phyloP scores from a whole-genome alignment of 2,329 filamentous ascomycete genomes.

The Neoarthrinium moseri region DNA sequence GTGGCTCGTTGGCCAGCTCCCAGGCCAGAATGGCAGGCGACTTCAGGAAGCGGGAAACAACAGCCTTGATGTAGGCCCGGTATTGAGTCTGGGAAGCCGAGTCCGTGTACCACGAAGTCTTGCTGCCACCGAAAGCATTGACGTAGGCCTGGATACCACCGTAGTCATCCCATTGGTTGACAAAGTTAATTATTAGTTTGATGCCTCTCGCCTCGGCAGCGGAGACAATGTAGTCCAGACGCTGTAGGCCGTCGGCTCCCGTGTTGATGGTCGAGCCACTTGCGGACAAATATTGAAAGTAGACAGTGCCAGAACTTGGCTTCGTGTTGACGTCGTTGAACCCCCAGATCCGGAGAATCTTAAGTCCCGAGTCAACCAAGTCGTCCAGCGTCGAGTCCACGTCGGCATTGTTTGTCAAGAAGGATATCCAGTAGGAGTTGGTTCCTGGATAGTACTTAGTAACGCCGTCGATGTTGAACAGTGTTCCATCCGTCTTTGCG shows the following conservation, averaged over 20 bases:
- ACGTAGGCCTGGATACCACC: constrained; percentile 64
- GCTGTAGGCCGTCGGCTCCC: constrained; percentile 59
- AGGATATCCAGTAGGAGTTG: constrained; percentile 53
- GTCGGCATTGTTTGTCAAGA: constrained; percentile 50
- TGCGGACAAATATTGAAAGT: constrained; percentile 53
- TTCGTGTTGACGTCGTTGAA: constrained; percentile 57
- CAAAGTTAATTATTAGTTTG: constrained; percentile 64
- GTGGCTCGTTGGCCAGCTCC: constrained; percentile 56
- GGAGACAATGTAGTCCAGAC: constrained; percentile 63
- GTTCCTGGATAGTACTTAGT: constrained; percentile 48
- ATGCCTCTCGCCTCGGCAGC: constrained; percentile 58
- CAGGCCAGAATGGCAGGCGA: constrained; percentile 52
- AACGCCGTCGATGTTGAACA: constrained; percentile 40
- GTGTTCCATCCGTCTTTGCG: constrained; percentile 21
- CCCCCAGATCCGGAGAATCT: constrained; percentile 60
- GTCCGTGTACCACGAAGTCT: constrained; percentile 58
- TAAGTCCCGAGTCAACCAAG: constrained; percentile 48
- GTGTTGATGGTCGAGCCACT: constrained; percentile 60
- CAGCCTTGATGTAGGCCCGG: constrained; percentile 44
- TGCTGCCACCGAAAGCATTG: constrained; percentile 52
- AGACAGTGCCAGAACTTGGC: constrained; percentile 37
- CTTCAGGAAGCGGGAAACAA: constrained; percentile 46
- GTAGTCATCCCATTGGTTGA: constrained; percentile 71
- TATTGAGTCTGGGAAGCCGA: constrained; percentile 54
- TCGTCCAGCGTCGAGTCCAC: constrained; percentile 51